Percentiles rank a stretch among this genome's conserved stretches.
phyloP scores from a whole-genome alignment of 768 basidiomycete species.

The Tephrocybe sp. region DNA sequence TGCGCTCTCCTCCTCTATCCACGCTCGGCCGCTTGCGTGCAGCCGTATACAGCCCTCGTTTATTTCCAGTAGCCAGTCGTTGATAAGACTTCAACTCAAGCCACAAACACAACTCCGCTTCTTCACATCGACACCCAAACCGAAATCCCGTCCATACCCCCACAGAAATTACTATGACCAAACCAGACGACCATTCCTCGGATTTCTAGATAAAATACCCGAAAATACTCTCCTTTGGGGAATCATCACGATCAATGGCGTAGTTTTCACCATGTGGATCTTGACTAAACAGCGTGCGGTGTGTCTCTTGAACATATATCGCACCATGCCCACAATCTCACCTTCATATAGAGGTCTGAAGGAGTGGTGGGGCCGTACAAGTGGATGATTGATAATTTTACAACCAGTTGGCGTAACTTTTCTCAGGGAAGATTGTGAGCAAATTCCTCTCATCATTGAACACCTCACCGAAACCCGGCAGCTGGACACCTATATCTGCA shows the following conservation, averaged over 20 bases:
- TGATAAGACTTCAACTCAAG: neutral
- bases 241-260: constrained; percentile 61
- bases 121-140: constrained; percentile 12
- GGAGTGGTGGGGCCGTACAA: constrained; percentile 35
- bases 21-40: constrained; percentile 6
- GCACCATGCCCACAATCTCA: constrained; percentile 1
- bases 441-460: neutral
- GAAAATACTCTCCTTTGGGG: constrained; percentile 53
- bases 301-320: neutral
- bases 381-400: constrained; percentile 66
- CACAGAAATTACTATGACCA: constrained; percentile 7
- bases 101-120: constrained; percentile 6
- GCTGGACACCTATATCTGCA: constrained; percentile 73
- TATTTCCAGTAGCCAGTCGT: neutral
- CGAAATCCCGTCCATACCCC: constrained; percentile 16
- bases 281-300: constrained; percentile 38
- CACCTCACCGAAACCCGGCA: constrained; percentile 25
- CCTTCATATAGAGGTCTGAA: constrained; percentile 30
- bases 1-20: neutral
- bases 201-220: constrained; percentile 54
- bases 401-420: constrained; percentile 58
- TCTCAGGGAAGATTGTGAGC: constrained; percentile 63
- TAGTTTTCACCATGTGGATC: constrained; percentile 61
- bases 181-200: constrained; percentile 20
- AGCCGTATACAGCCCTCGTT: constrained; percentile 1